Base-by-base conservation (phyloP, 106 monocot species). In the Phalaenopsis equestris region DNA sequence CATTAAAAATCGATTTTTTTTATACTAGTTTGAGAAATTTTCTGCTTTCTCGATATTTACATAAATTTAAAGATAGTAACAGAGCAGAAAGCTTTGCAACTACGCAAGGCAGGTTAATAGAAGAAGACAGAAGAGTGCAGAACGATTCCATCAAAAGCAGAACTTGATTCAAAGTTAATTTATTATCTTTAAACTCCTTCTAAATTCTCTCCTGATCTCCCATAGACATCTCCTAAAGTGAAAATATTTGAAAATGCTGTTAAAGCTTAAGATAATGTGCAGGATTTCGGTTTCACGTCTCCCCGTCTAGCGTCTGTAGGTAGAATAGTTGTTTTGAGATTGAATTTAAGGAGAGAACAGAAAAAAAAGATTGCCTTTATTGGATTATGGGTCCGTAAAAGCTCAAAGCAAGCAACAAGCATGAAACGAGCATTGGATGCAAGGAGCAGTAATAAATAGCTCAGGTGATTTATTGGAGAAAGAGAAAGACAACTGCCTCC, bases 391-490 rank as follows among this genome's bases (percentile, higher is more conserved):
- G 8, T 8, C 23, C 1, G 21, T 6, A 24, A 57, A 65, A 65
- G 24, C 21, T 65, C 21, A 24, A 65, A 65, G 24, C 24, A 8
- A 8, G 64, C 6, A 52, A 14, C 64, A 65, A 65, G 24, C 24
- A 8, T 65, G 64, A n/a, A 52, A 14, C 64, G 24, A 65, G 64
- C 48, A 16, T 46, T 24, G 36, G 55, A 78, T 78, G 75, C 37
- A 52, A 72, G 10, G 75, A 55, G 36, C 52, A 8, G 23, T 17
- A 78, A 73, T 75, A 36, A 17, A 58, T 17, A 6, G 80, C 24
- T 78, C 86, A 82, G 83, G 79, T 68, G 58, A 82, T 81, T 82
- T 84, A 87, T 90, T 72, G 90, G 80, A 79, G 75, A 30, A 79
- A 86, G 90, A 86, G 89, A 92, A 92, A 86, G 78, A 23, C 39